phyloP scores from a whole-genome alignment of 345 rosid species.

The Abelmoschus esculentus region DNA sequence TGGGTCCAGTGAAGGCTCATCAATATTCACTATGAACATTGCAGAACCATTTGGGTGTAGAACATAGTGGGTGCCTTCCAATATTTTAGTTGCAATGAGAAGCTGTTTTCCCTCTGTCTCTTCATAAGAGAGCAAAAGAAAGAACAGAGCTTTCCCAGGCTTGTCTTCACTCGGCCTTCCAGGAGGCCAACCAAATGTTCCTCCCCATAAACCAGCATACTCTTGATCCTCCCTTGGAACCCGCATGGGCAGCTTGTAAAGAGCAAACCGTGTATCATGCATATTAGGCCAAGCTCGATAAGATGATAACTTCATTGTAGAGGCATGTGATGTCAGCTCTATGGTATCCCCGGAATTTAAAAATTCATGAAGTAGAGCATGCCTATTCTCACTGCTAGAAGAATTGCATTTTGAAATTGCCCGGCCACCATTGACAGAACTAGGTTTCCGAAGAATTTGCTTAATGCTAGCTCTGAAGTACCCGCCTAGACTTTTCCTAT shows the following conservation, averaged over 20 bases:
- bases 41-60: constrained; percentile 86
- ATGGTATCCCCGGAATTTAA: constrained; percentile 53
- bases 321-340: constrained; percentile 50
- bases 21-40: constrained; percentile 68
- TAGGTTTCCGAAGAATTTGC: constrained; percentile 50
- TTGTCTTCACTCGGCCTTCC: constrained; percentile 59
- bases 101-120: constrained; percentile 41
- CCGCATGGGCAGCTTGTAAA: constrained; percentile 61
- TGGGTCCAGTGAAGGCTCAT: constrained; percentile 50
- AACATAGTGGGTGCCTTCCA: constrained; percentile 84
- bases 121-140: constrained; percentile 71
- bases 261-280: constrained; percentile 66
- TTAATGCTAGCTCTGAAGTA: constrained; percentile 46
- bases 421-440: constrained; percentile 27
- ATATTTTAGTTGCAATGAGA: constrained; percentile 77
- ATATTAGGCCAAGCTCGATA: constrained; percentile 85
- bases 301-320: constrained; percentile 44
- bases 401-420: constrained; percentile 30
- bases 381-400: constrained; percentile 50
- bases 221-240: constrained; percentile 42
- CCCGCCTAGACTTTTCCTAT: constrained; percentile 40
- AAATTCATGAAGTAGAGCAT: constrained; percentile 47
- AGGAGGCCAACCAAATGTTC: constrained; percentile 85
- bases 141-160: constrained; percentile 68
- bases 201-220: constrained; percentile 85